Conservation (phyloP, 2,329 filamentous ascomycete species). For the Biscogniauxia sp. region DNA sequence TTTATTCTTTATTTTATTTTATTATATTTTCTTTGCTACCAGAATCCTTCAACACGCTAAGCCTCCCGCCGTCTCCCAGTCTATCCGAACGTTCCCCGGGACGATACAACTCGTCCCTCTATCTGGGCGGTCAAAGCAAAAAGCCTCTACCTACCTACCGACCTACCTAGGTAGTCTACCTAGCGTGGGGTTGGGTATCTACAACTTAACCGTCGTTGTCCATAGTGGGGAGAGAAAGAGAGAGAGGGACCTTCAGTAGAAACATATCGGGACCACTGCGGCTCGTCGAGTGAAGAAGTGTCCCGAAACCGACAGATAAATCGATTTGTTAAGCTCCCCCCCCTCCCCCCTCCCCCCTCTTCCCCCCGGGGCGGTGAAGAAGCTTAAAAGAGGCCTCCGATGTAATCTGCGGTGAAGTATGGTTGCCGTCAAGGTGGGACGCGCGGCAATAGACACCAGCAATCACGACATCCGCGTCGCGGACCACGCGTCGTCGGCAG, state of each 20-base stretch:
- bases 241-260: neutral
- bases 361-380: neutral
- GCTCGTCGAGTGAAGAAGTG: neutral
- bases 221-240: neutral
- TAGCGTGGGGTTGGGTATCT: neutral
- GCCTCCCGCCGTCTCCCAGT: neutral
- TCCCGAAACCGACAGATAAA: neutral
- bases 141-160: neutral
- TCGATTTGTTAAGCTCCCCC: neutral
- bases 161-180: too few species aligned
- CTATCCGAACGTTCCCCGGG: neutral
- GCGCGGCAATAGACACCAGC: neutral
- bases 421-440: neutral
- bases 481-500: neutral
- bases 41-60: neutral
- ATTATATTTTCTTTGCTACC: too few species aligned
- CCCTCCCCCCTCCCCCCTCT: too few species aligned
- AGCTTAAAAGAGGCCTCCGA: neutral
- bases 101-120: neutral
- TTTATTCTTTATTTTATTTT: too few species aligned
- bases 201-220: neutral
- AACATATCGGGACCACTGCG: neutral
- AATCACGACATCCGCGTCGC: neutral
- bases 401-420: neutral
- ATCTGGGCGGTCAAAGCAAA: neutral